phyloP scores from a whole-genome alignment of 164 flowering plant genomes.

The Stephania yunnanensis region DNA sequence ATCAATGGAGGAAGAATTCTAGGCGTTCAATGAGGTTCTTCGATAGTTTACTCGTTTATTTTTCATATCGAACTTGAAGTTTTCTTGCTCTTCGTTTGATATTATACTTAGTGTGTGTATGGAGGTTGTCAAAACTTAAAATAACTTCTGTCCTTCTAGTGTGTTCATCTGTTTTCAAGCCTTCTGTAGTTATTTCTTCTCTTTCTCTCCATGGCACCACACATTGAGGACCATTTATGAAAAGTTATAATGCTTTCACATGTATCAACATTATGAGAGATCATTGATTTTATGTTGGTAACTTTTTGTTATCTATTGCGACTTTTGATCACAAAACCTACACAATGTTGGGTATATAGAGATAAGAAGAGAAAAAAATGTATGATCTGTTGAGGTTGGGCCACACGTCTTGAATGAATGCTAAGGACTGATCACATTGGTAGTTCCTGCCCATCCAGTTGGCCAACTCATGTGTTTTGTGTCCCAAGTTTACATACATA shows the following conservation, averaged over 20 bases:
- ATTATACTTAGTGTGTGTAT: background rate
- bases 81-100: background rate
- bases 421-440: background rate
- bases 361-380: background rate
- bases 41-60: background rate
- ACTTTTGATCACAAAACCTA: background rate
- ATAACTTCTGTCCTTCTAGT: background rate
- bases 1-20: background rate
- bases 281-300: background rate
- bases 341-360: background rate
- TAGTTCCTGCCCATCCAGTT: background rate
- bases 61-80: background rate
- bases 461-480: background rate
- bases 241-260: too few relatives aligned
- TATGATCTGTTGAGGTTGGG: background rate
- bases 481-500: background rate
- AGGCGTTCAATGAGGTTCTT: background rate
- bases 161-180: background rate
- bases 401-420: background rate
- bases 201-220: background rate
- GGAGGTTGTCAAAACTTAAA: background rate
- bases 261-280: background rate
- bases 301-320: background rate
- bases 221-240: background rate
- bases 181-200: background rate